phyloP scores from a whole-genome alignment of 2,329 filamentous ascomycete species.

The Colletotrichum horii region DNA sequence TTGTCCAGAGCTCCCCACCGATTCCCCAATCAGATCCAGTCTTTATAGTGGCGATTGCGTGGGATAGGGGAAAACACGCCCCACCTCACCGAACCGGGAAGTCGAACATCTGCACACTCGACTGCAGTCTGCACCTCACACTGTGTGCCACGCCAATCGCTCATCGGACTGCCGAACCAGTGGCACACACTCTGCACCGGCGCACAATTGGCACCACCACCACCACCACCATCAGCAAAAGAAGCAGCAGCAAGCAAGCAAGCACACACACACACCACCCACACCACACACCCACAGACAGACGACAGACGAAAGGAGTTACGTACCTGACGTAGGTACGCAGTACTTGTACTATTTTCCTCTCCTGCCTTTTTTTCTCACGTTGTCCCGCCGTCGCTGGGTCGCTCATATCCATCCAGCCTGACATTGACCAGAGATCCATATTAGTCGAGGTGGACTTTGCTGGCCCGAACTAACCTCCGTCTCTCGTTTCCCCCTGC shows the following conservation, averaged over 20 bases:
- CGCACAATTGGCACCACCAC: neutral
- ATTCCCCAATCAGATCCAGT: conserved; percentile 19
- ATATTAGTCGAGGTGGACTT: conserved; percentile 17
- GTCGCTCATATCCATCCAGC: conserved; percentile 11
- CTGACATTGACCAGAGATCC: conserved; percentile 12
- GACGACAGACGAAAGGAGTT: neutral
- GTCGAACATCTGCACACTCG: neutral
- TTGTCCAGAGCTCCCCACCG: conserved; percentile 9
- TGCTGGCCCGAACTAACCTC: conserved; percentile 9
- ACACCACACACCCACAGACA: neutral
- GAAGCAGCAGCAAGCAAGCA: neutral
- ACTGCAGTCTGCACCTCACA: neutral
- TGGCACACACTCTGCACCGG: neutral
- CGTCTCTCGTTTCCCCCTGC: conserved; percentile 16
- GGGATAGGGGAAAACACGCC: conserved; percentile 9
- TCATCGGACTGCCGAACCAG: conserved; percentile 1
- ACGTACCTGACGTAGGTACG: neutral
- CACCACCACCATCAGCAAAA: neutral
- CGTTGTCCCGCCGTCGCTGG: conserved; percentile 23
- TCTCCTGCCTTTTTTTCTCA: conserved; percentile 14
- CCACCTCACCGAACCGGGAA: neutral
- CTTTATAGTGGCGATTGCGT: conserved; percentile 15
- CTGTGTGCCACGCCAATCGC: neutral
- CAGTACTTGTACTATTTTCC: neutral
- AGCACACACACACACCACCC: neutral